Conservation (phyloP, 805 yeast species). For the Candida piceae region DNA sequence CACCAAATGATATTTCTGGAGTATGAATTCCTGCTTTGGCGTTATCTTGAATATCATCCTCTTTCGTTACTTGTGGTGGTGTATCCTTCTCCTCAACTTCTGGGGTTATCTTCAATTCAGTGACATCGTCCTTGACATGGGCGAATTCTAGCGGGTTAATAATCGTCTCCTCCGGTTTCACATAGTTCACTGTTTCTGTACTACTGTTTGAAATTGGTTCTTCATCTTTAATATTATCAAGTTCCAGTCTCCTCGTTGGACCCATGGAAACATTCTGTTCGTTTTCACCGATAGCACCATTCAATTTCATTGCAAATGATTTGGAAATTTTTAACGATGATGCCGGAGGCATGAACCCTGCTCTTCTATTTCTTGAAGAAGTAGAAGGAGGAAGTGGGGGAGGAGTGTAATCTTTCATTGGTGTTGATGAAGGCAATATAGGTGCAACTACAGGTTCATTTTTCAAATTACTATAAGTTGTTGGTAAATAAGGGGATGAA, state of each 20-base stretch:
- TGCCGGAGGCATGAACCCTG: slow-evolving; percentile 8
- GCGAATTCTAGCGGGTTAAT: slow-evolving; percentile 2
- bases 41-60: no score
- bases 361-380: slow-evolving; percentile 2
- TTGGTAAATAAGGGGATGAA: slow-evolving; percentile 3
- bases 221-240: neutral
- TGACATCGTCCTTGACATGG: slow-evolving; percentile 1
- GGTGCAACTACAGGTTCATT: slow-evolving; percentile 9
- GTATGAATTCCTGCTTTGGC: slow-evolving; percentile 11
- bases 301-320: slow-evolving; percentile 12
- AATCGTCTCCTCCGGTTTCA: slow-evolving; percentile 1
- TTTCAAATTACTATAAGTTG: neutral
- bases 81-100: no score
- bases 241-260: slow-evolving; percentile 6
- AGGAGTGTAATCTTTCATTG: slow-evolving; percentile 10
- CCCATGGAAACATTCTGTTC: slow-evolving; percentile 6
- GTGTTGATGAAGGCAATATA: slow-evolving; percentile 14
- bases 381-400: no score
- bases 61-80: no score
- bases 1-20: slow-evolving; percentile 14
- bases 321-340: slow-evolving; percentile 8
- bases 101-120: no score
- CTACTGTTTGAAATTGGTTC: no score
- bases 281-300: neutral
- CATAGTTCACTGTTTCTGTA: no score